phyloP scores from a whole-genome alignment of 1,284 basidiomycete genomes.

The Golubevia pallescens region DNA sequence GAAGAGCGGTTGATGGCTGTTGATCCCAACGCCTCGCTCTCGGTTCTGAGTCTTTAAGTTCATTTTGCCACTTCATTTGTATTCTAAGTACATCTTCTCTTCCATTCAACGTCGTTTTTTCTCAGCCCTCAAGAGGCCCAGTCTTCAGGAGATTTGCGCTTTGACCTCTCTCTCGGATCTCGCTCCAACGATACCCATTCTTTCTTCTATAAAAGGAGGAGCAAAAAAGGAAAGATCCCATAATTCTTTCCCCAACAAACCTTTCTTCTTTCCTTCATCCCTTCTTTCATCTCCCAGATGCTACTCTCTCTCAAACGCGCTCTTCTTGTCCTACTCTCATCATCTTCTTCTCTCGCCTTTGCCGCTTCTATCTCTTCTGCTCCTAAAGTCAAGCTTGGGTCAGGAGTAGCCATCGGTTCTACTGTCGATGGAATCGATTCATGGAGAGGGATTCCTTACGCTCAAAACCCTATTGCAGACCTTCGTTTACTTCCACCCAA shows the following conservation, averaged over 20 bases:
- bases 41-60: constrained; percentile 68
- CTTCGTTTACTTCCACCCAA: background rate
- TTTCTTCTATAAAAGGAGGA: background rate
- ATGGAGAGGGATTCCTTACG: background rate
- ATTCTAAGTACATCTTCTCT: constrained; percentile 67
- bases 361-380: constrained; percentile 16
- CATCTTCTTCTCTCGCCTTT: constrained; percentile 21
- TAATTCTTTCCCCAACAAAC: no score
- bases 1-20: constrained; percentile 16
- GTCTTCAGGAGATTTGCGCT: background rate
- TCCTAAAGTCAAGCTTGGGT: background rate
- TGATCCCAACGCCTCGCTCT: constrained; percentile 63
- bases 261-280: no score
- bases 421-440: background rate
- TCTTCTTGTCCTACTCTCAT: constrained; percentile 39
- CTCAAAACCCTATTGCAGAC: background rate
- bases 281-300: no score
- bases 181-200: background rate
- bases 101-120: constrained; percentile 68
- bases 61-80: constrained; percentile 68
- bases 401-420: background rate
- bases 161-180: no score
- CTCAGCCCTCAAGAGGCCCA: constrained; percentile 25
- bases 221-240: no score
- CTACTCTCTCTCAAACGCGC: constrained; percentile 43